Evolutionary conservation across 1,284 basidiomycete genomes (phyloP).

Genomic region (Boletus calvinii): DNA sequence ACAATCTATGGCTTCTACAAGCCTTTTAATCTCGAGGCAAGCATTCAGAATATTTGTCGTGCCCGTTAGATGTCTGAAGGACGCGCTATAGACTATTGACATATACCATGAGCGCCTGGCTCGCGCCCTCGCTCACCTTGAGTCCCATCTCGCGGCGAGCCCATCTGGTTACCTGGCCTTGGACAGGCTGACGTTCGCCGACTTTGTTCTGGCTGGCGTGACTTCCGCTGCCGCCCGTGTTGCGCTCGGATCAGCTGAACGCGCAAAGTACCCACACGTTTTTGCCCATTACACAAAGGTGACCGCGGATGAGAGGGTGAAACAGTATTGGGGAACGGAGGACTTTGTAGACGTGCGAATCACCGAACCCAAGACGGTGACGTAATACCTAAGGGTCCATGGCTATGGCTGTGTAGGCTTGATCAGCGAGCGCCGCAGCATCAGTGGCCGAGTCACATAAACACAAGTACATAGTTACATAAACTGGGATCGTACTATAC

Average conservation of each 20-base stretch:
- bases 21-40: constrained; percentile 19
- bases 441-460: too few species aligned
- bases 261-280: constrained; percentile 45
- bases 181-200: constrained; percentile 61
- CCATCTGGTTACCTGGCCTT: constrained; percentile 47
- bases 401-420: too few species aligned
- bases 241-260: constrained; percentile 40
- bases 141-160: constrained; percentile 49
- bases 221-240: constrained; percentile 30
- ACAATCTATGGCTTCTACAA: constrained; percentile 9
- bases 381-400: too few species aligned
- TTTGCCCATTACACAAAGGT: constrained; percentile 52
- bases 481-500: too few species aligned
- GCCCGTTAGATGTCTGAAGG: background rate
- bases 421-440: too few species aligned
- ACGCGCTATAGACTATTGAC: constrained; percentile 4
- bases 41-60: background rate
- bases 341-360: constrained; percentile 13
- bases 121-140: constrained; percentile 38
- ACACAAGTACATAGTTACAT: too few species aligned
- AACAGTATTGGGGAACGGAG: constrained; percentile 23
- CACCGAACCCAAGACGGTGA: constrained; percentile 7
- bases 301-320: constrained; percentile 46
- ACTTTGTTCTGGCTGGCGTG: constrained; percentile 49
- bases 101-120: constrained; percentile 16